Evolutionary conservation across 225 moss, liverwort and hornwort genomes (phyloP).

Genomic region (Climacium dendroides): DNA sequence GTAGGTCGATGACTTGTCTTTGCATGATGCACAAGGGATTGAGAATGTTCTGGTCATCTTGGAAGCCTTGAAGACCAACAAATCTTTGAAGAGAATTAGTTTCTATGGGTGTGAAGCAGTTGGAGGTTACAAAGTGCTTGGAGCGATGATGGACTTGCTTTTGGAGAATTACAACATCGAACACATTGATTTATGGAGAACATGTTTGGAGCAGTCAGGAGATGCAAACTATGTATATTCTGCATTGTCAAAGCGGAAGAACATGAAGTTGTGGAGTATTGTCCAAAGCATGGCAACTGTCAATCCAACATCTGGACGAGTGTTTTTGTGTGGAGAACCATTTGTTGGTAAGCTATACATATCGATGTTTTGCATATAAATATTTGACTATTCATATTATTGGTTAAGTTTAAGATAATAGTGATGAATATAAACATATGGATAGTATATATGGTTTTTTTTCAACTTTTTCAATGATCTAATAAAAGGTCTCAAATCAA

Average conservation of each 20-base stretch:
- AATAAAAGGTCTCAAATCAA: too few relatives aligned
- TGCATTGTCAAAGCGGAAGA: background rate
- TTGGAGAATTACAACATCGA: background rate
- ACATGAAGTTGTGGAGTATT: background rate
- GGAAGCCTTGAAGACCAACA: background rate
- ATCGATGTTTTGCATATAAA: rapidly evolving
- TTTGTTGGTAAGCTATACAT: background rate
- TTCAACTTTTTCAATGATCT: too few relatives aligned
- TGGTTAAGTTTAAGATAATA: background rate
- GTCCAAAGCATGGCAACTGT: background rate
- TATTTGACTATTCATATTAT: background rate
- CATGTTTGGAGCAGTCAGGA: rapidly evolving
- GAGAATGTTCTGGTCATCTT: background rate
- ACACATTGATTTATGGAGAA: rapidly evolving
- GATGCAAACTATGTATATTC: background rate
- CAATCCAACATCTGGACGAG: rapidly evolving
- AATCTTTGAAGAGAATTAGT: background rate
- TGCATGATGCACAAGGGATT: rapidly evolving
- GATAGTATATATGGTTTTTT: too few relatives aligned
- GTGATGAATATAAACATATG: background rate
- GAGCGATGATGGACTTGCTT: background rate
- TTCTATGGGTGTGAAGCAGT: rapidly evolving
- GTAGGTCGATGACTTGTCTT: rapidly evolving
- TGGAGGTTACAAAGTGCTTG: background rate
- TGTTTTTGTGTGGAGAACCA: background rate